A percentile compares a stretch with the other conserved stretches of the same genome.
phyloP scores from a whole-genome alignment of 106 monocot species.

The Acanthochlamys bracteata region DNA sequence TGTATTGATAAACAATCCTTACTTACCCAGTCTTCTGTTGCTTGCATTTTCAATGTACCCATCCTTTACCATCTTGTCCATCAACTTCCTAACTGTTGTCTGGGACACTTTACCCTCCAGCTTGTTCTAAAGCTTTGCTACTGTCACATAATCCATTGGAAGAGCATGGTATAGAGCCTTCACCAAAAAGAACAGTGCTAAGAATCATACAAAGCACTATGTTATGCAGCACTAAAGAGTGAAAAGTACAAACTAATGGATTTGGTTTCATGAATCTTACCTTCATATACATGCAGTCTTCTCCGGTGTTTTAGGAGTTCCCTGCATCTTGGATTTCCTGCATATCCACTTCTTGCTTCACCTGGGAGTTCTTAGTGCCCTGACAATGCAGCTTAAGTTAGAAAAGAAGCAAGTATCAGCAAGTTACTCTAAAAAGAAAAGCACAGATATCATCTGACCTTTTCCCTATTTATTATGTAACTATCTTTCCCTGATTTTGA shows the following conservation, averaged over 20 bases:
- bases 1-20: too few species aligned
- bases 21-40: conserved; percentile 56
- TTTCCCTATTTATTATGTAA: conserved; percentile 58
- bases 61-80: conserved; percentile 58
- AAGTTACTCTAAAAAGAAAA: too few species aligned
- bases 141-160: conserved; percentile 84
- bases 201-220: too few species aligned
- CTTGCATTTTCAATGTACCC: conserved; percentile 50
- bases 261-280: conserved; percentile 16
- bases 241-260: too few species aligned
- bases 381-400: conserved; percentile 10
- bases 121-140: conserved; percentile 69
- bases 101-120: conserved; percentile 53
- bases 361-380: conserved; percentile 15
- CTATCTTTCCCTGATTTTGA: conserved; percentile 63
- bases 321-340: conserved; percentile 16
- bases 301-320: conserved; percentile 14
- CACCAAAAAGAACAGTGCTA: conserved; percentile 7
- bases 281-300: conserved; percentile 82
- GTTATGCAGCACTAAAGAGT: too few species aligned
- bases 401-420: neutral
- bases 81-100: conserved; percentile 42
- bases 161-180: conserved; percentile 87
- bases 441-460: conserved; percentile 9
- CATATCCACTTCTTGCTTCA: conserved; percentile 67